Base-by-base conservation (phyloP, 495 filamentous ascomycete genomes). In the Xylaria telfairii region DNA sequence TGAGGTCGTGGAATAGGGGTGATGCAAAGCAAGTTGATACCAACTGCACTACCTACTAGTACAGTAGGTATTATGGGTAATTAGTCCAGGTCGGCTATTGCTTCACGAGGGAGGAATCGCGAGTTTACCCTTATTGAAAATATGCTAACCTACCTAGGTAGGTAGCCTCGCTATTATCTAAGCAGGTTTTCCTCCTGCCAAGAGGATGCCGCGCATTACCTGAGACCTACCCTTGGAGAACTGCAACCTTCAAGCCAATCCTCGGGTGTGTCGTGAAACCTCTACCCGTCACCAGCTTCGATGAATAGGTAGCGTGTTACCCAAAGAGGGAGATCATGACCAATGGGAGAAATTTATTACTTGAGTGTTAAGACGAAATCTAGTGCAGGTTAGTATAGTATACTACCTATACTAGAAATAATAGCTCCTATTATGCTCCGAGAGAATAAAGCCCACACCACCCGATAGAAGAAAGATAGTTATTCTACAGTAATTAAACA, bases 141-240 rank as follows among this genome's bases (percentile, higher is more conserved):
- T 13, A 21, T 12, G 21, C 47, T 51, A 51, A 13, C 21, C 46
- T 24, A 4, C 34, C 34, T 46, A 46, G 10, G 44, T 19, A 46
- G 19, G 10, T 46, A 17, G 28, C 24, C 53, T 21, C 21, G 39
- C 4, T 51, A 24, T 65, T 51, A 51, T 51, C 44, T 65, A 53
- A 54, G 64, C 49, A 53, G 6, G 28, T 28, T 54, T 6, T 44
- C 19, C 44, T 51, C 17, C 24, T 5, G n/a, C 46, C 49, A 72
- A 67, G 68, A 60, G 44, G 65, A 74, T 74, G 71, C 72, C 72
- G 57, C 67, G 76, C 67, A 65, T 73, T 69, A 78, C 76, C 76
- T 78, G 76, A 78, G 39, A 78, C 76, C 71, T 70, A 74, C 72
- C 76, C 76, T 72, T 69, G 76, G 9, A 65, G 56, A 49, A 49